phyloP scores from a whole-genome alignment of 306 rosid genomes.

The Casuarina glauca region DNA sequence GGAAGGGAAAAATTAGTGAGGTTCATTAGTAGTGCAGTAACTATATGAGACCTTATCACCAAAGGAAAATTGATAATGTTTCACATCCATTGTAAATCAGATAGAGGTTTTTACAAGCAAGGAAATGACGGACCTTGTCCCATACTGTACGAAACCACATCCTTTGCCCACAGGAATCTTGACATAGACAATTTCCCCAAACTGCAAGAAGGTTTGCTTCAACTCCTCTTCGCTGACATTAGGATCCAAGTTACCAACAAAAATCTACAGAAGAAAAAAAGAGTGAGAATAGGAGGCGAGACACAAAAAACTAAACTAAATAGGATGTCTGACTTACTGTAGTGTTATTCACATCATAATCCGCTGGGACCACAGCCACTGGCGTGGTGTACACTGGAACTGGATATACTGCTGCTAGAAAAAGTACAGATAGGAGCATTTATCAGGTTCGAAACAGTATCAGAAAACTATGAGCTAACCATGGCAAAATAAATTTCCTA shows the following conservation, averaged over 20 bases:
- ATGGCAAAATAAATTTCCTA: neutral
- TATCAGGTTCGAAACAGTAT: neutral
- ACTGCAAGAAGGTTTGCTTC: conserved; percentile 79
- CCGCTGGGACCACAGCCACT: conserved; percentile 47
- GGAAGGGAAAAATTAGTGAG: neutral
- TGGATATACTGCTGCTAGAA: conserved; percentile 61
- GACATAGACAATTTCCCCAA: conserved; percentile 69
- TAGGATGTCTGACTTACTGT: conserved; percentile 51
- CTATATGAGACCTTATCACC: neutral
- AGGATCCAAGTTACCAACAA: conserved; percentile 88
- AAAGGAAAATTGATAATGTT: conserved; percentile 14
- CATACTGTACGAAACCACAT: conserved; percentile 83
- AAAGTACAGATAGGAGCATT: conserved; percentile 20
- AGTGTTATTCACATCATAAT: conserved; percentile 76
- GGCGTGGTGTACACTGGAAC: conserved; percentile 62
- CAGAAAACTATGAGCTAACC: conserved; percentile 6
- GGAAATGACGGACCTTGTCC: conserved; percentile 54
- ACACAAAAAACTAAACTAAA: neutral
- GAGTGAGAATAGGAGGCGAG: conserved; percentile 26
- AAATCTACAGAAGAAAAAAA: conserved; percentile 48
- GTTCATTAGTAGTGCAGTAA: neutral
- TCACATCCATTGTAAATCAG: conserved; percentile 21
- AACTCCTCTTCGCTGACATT: conserved; percentile 75
- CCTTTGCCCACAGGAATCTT: conserved; percentile 84
- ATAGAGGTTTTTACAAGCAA: conserved; percentile 3